Percentiles rank a stretch among this genome's conserved stretches.
Conservation (phyloP, 2,329 filamentous ascomycete species). For the Penicillium olsonii region DNA sequence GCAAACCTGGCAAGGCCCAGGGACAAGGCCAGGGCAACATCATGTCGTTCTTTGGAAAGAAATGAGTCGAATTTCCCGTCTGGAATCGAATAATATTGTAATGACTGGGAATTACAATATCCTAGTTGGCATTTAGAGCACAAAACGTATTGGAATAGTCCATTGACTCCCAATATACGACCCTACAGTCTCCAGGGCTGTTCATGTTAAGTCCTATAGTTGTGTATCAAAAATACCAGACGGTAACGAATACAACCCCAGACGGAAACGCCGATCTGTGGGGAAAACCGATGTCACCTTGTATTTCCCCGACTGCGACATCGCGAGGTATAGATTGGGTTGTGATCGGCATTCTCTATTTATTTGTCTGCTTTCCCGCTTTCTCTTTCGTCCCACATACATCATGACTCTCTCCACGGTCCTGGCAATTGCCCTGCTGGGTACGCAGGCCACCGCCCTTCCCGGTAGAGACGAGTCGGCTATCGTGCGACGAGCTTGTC, state of each 20-base stretch:
- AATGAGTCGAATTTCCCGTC: constrained; percentile 44
- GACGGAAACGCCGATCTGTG: constrained; percentile 21
- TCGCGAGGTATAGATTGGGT: neutral
- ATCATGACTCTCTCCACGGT: constrained; percentile 16
- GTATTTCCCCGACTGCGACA: constrained; percentile 6
- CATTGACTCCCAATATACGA: too few relatives aligned
- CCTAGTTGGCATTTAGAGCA: too few relatives aligned
- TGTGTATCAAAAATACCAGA: too few relatives aligned
- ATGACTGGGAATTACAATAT: neutral
- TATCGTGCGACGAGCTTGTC: constrained; percentile 55
- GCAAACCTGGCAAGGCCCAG: constrained; percentile 58
- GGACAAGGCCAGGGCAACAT: constrained; percentile 70
- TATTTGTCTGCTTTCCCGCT: constrained; percentile 2
- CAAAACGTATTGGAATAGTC: neutral
- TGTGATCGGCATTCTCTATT: constrained; percentile 25
- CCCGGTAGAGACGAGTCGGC: constrained; percentile 27
- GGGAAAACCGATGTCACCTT: constrained; percentile 25
- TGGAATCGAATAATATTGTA: neutral
- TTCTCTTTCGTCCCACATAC: neutral
- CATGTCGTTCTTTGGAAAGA: constrained; percentile 90
- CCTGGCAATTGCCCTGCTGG: constrained; percentile 17
- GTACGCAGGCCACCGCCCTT: constrained; percentile 15
- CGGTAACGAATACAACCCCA: neutral
- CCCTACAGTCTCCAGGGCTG: too few relatives aligned
- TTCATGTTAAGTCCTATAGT: too few relatives aligned